Conservation (phyloP, 2,329 filamentous ascomycete species). For the Epichloe amarillans region DNA sequence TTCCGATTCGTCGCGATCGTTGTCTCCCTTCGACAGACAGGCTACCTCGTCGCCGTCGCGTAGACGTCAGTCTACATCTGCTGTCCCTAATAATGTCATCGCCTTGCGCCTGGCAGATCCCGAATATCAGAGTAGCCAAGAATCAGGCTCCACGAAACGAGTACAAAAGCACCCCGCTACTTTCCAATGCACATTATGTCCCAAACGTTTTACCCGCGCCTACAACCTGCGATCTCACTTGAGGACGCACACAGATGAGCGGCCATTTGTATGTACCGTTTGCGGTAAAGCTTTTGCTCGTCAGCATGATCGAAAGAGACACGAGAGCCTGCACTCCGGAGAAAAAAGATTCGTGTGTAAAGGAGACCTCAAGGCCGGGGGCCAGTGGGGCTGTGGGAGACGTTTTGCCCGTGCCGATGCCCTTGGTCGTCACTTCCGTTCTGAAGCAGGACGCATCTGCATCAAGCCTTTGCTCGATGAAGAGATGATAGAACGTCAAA, state of each 20-base stretch:
- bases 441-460: conserved; percentile 87
- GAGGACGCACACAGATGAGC: conserved; percentile 91
- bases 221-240: conserved; percentile 94
- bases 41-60: conserved; percentile 23
- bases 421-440: conserved; percentile 85
- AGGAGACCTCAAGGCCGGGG: conserved; percentile 70
- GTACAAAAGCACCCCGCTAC: conserved; percentile 95
- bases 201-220: conserved; percentile 89
- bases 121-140: conserved; percentile 56
- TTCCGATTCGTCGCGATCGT: conserved; percentile 38
- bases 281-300: conserved; percentile 95
- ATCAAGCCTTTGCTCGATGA: conserved; percentile 97
- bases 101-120: conserved; percentile 88
- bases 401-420: conserved; percentile 93
- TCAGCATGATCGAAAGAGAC: conserved; percentile 92
- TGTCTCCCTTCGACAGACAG: conserved; percentile 46
- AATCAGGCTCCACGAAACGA: conserved; percentile 56
- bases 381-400: conserved; percentile 84
- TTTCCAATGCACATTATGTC: conserved; percentile 86
- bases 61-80: conserved; percentile 48
- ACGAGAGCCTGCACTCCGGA: conserved; percentile 89
- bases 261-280: conserved; percentile 92
- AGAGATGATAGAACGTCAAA: conserved; percentile 72
- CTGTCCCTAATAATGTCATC: conserved; percentile 51
- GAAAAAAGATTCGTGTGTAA: conserved; percentile 99